Evolutionary conservation across 768 basidiomycete genomes (phyloP).

Genomic region (Tylopilus sp.): DNA sequence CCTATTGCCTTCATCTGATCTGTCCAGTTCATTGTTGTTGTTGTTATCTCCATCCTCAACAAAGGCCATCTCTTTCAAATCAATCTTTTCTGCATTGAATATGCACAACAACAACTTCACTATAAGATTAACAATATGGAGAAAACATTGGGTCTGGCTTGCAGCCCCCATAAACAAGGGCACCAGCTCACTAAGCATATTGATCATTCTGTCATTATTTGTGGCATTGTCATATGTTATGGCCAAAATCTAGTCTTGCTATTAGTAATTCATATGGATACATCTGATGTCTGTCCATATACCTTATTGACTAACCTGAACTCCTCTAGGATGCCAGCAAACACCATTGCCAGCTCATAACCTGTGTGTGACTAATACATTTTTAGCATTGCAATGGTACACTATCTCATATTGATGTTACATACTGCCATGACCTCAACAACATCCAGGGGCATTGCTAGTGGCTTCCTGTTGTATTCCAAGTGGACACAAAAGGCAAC

Average conservation of each 20-base stretch:
- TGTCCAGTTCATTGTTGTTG: too few relatives aligned
- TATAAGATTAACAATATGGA: background rate
- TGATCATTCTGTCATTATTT: constrained; percentile 36
- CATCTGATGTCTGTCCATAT: background rate
- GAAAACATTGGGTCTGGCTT: background rate
- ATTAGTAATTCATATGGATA: too few relatives aligned
- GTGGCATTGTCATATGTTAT: constrained; percentile 16
- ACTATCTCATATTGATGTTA: too few relatives aligned
- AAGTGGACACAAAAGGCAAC: background rate
- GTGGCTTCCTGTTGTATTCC: background rate
- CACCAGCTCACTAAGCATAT: background rate
- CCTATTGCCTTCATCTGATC: too few relatives aligned
- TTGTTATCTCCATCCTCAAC: too few relatives aligned
- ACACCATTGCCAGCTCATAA: background rate
- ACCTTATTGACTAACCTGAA: background rate
- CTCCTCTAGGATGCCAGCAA: background rate
- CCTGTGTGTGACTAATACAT: background rate
- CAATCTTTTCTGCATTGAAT: background rate
- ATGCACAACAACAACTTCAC: background rate
- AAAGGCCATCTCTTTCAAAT: background rate
- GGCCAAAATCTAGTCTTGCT: background rate
- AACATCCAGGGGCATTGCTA: background rate
- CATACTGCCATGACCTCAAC: background rate
- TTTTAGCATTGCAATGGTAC: too few relatives aligned
- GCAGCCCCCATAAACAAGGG: background rate